Evolutionary conservation across 2,329 filamentous ascomycete species (phyloP).

Genomic region (Keithomyces neogunnii): DNA sequence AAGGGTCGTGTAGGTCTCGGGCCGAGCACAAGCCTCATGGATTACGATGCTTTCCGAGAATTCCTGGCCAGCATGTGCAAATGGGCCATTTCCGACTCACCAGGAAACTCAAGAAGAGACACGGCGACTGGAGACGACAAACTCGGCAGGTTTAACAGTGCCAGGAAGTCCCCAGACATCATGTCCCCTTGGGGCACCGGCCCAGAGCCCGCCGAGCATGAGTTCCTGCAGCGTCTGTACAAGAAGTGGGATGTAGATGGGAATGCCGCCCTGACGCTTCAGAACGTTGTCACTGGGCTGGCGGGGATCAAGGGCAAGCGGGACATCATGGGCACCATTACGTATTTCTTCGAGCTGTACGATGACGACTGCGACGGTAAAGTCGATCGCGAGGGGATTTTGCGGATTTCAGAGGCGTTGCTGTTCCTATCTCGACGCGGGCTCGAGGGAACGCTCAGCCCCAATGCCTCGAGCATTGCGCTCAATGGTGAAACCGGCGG

Average conservation of each 20-base stretch:
- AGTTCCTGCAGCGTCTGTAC: conserved; percentile 86
- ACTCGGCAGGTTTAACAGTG: conserved; percentile 52
- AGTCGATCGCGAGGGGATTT: conserved; percentile 89
- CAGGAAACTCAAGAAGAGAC: conserved; percentile 46
- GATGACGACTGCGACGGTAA: conserved; percentile 87
- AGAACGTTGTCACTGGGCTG: conserved; percentile 86
- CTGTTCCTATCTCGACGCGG: conserved; percentile 87
- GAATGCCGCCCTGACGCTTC: conserved; percentile 69
- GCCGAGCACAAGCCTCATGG: conserved; percentile 87
- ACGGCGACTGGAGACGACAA: conserved; percentile 42
- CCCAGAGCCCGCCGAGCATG: conserved; percentile 76
- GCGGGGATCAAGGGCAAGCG: conserved; percentile 86
- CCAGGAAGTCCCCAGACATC: conserved; percentile 35
- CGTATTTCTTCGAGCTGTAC: conserved; percentile 95
- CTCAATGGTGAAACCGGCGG: conserved; percentile 31
- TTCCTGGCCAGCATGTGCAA: conserved; percentile 83
- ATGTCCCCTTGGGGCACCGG: conserved; percentile 47
- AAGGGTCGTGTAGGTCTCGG: conserved; percentile 82
- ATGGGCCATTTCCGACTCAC: conserved; percentile 89
- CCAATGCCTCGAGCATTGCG: conserved; percentile 51
- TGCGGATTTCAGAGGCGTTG: conserved; percentile 88
- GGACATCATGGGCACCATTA: conserved; percentile 97
- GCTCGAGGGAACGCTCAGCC: conserved; percentile 64
- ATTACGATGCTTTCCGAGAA: conserved; percentile 92
- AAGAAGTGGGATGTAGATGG: conserved; percentile 78